These are phyloP conservation scores for Amanita fuliginea DNA, from an alignment of 768 basidiomycete genomes.

Conservation along the genomic window DNA sequence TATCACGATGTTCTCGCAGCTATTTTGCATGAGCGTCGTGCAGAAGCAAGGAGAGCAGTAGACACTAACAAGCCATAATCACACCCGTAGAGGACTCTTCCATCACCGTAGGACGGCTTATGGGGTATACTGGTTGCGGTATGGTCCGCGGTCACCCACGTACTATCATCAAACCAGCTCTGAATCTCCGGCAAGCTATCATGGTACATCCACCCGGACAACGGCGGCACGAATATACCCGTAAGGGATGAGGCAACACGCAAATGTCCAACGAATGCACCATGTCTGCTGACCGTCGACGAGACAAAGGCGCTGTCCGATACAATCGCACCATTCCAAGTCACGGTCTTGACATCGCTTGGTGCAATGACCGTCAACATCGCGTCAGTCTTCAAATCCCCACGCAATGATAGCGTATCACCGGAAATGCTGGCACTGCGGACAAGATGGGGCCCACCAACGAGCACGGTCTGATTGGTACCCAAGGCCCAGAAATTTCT, in stretches of 20 bases:
- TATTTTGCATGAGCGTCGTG: constrained; percentile 16
- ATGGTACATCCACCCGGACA: constrained; percentile 64
- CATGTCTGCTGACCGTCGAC: constrained; percentile 22
- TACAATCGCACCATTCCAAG: constrained; percentile 62
- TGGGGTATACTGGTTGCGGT: constrained; percentile 65
- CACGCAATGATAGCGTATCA: constrained; percentile 44
- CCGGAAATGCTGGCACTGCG: constrained; percentile 40
- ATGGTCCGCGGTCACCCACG: constrained; percentile 59
- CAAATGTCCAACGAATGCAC: constrained; percentile 41
- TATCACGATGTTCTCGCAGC: constrained; percentile 74
- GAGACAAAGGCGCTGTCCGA: constrained; percentile 21
- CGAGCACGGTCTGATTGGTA: constrained; percentile 55
- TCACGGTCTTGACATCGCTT: constrained; percentile 34
- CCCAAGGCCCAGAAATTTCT: constrained; percentile 65
- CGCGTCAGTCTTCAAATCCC: constrained; percentile 55
- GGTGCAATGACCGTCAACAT: constrained; percentile 57
- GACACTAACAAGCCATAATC: constrained; percentile 75
- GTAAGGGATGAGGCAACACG: constrained; percentile 18
- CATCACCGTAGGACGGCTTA: constrained; percentile 64
- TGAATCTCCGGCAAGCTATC: constrained; percentile 68
- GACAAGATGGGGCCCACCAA: constrained; percentile 57
- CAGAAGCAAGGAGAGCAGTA: not conserved
- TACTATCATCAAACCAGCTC: constrained; percentile 43
- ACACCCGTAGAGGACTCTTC: constrained; percentile 72
- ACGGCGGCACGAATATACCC: constrained; percentile 30